Percentiles rank a stretch among this genome's conserved stretches.
These are phyloP conservation scores for Rubia yunnanensis DNA, from an alignment of 257 asterid genomes.

Conservation along the genomic window DNA sequence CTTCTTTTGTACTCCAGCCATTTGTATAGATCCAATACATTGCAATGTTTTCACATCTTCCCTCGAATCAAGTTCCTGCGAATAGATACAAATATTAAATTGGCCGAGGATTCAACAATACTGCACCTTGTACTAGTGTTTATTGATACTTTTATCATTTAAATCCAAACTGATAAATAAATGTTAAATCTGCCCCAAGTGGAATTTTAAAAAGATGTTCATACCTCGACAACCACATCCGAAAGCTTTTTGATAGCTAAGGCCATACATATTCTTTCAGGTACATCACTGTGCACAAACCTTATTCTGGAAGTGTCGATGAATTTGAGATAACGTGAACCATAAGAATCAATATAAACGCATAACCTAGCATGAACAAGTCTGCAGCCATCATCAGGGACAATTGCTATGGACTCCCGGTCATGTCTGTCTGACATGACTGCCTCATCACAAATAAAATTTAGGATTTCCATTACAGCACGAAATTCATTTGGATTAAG, in stretches of 20 bases:
- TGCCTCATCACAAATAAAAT: slow-evolving; percentile 57
- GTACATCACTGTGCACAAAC: slow-evolving; percentile 78
- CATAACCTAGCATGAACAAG: slow-evolving; percentile 82
- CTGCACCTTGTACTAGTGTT: background rate
- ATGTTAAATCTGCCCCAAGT: background rate
- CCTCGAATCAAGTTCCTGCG: slow-evolving; percentile 54
- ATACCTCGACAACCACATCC: slow-evolving; percentile 88
- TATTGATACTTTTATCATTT: background rate
- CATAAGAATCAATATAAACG: slow-evolving; percentile 66
- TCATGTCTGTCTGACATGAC: slow-evolving; percentile 35
- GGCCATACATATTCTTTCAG: slow-evolving; percentile 52
- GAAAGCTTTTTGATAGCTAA: slow-evolving; percentile 79
- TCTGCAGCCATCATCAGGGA: slow-evolving; percentile 94
- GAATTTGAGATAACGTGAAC: slow-evolving; percentile 59
- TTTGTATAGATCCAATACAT: slow-evolving; percentile 48
- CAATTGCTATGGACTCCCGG: slow-evolving; percentile 71
- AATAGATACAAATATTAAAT: slow-evolving; percentile 15
- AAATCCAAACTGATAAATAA: slow-evolving; percentile 1
- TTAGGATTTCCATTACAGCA: slow-evolving; percentile 70
- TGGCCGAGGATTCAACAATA: slow-evolving; percentile 12
- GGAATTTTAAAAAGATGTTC: background rate
- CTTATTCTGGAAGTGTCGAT: slow-evolving; percentile 76
- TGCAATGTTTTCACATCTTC: slow-evolving; percentile 52
- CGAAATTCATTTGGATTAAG: slow-evolving; percentile 91
- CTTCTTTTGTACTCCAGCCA: slow-evolving; percentile 46